A percentile compares a stretch with the other conserved stretches of the same genome.
These are phyloP conservation scores for Striga hermonthica DNA, from an alignment of 305 asterid species.

Conservation along the genomic window DNA sequence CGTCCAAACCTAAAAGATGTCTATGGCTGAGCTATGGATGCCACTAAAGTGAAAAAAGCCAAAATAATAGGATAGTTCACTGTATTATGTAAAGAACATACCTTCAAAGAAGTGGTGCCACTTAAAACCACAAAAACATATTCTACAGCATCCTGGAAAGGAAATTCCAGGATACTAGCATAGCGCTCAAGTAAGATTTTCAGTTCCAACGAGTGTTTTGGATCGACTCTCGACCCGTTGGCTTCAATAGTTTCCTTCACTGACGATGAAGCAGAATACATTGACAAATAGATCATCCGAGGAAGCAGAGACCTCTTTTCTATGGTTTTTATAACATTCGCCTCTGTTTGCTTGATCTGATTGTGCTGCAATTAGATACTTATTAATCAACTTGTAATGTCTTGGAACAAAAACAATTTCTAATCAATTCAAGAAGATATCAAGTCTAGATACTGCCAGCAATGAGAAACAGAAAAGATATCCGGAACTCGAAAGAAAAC, in stretches of 20 bases:
- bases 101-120: slow-evolving; percentile 59
- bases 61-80: neutral
- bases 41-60: slow-evolving; percentile 24
- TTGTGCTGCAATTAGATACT: slow-evolving; percentile 41
- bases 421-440: neutral
- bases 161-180: slow-evolving; percentile 65
- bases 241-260: slow-evolving; percentile 70
- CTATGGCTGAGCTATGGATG: slow-evolving; percentile 1
- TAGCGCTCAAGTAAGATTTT: slow-evolving; percentile 80
- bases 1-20: slow-evolving; percentile 5
- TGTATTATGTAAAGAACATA: slow-evolving; percentile 32
- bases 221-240: slow-evolving; percentile 60
- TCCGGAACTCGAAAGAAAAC: too few species aligned
- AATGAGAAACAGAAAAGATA: neutral
- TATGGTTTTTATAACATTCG: slow-evolving; percentile 46
- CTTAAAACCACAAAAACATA: slow-evolving; percentile 62
- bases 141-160: slow-evolving; percentile 80
- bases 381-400: slow-evolving; percentile 19
- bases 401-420: slow-evolving; percentile 1
- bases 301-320: slow-evolving; percentile 96
- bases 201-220: slow-evolving; percentile 65
- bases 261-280: slow-evolving; percentile 69
- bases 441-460: neutral
- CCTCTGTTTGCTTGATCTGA: slow-evolving; percentile 62
- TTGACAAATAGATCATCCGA: slow-evolving; percentile 77